Base-by-base conservation (phyloP, 2,329 filamentous ascomycete species). In the Sporothrix pallida region DNA sequence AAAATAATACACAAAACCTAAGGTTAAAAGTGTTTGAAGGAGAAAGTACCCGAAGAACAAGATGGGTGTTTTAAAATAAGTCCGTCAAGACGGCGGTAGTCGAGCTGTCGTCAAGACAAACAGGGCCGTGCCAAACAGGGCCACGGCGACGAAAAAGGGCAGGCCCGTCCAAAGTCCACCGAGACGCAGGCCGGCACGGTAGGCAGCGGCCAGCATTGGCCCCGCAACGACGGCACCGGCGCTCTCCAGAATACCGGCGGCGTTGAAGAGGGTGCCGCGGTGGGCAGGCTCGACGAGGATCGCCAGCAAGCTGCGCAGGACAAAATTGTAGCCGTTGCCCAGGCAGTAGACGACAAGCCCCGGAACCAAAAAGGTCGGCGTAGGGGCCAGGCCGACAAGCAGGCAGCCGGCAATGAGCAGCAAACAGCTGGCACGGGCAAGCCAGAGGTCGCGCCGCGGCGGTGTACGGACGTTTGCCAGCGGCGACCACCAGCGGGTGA, bases 331-430 rank as follows among this genome's bases (percentile, higher is more conserved):
- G 56, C 44, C 70, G 58, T 52, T 62, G 10, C 58, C 70, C 20
- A 72, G 17, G 56, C 56, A 31, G 70, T 72, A 72, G 15, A 72
- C 58, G 58, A 72, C 70, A 15, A 65, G 44, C 42, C 70, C 70
- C 2, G 56, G 23, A 10, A 72, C 26, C 70, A 72, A 65, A 13
- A 46, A 9, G 58, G 58, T 56, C 6, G 70, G 12, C 8, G 54
- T 58, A n/a, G 54, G 54, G 20, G 54, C 54, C 54, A 58, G 20
- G 23, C 54, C 54, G 9, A 58, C 54, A 5, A 58, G 20, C 7
- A 58, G 13, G 6, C 54, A 58, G 20, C 54, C 54, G 54, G 23
- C 54, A n/a, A 58, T 58, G 54, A 58, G 54, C 26, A 58, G 1
- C 9, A 58, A 8, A 58, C 54, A 58, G n/a, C 54, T 58, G 54